Evolutionary conservation across 352 stramenopile genomes (phyloP), one percentile per base, ranked within the genome.

Genomic region (Globisporangium paddicum): DNA sequence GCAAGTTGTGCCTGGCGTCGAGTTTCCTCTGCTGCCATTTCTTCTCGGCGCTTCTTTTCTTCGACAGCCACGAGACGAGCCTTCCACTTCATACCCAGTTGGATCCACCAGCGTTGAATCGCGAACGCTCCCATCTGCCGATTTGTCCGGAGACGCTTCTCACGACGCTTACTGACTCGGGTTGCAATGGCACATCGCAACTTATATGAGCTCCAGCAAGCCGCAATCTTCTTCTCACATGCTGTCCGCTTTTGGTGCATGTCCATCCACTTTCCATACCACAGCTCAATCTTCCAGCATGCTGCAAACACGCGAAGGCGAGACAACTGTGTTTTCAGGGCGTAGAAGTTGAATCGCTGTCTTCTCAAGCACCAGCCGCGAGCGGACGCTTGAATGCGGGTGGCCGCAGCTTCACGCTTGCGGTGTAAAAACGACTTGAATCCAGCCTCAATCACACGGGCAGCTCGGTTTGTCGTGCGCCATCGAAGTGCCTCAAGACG

Each of bases 211-310:
- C 56, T 54, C 74, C 74, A 85, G 42, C 64, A 74, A n/a, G 26
- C 47, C 0, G 30, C 62, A 28, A 84, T 82, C 14, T 52, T 72
- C 30, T 68, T 56, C 23, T 44, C 55, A 28, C 71, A 45, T 4
- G 25, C 26, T 10, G 14, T 52, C 8, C 72, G 68, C 35, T 75
- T 82, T 26, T 57, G 44, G 16, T 71, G 66, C 26, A 55, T 58
- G 19, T 38, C 19, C 61, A 67, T 69, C 18, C 54, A 40, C 7
- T 64, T 59, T 11, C 19, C 51, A 49, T 73, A 85, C 77, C 77
- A 87, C n/a, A 46, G 59, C 48, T 87, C 74, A 46, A 87, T 81
- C 26, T 63, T 56, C 77, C 77, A 87, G 51, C 70, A 82, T 46
- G 74, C 72, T 26, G 63, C 57, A 34, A 79, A 60, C 35, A 73